Percentiles rank a stretch among this genome's conserved stretches.
These are phyloP conservation scores for Thuidium tamariscinum DNA, from an alignment of 225 moss, liverwort and hornwort genomes.

Conservation along the genomic window DNA sequence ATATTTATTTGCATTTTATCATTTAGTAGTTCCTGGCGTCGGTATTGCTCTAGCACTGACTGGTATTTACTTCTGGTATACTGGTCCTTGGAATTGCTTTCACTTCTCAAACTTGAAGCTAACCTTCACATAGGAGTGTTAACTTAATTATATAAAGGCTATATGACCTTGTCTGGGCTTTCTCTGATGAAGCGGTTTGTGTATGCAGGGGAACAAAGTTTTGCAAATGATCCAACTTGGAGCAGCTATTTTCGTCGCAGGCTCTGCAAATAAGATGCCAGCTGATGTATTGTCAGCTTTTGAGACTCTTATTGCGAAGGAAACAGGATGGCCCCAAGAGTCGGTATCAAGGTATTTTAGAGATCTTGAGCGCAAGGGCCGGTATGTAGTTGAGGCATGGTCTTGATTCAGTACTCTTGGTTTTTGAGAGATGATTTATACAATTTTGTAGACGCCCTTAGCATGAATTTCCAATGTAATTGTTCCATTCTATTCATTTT, in stretches of 20 bases:
- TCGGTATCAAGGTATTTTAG: conserved; percentile 65
- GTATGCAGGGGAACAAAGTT: conserved; percentile 33
- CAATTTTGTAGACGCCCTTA: conserved; percentile 1
- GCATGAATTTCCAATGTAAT: background rate
- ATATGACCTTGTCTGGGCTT: background rate
- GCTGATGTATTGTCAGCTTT: conserved; percentile 80
- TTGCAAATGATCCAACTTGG: conserved; percentile 68
- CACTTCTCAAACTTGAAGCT: background rate
- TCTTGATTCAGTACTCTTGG: conserved; percentile 1
- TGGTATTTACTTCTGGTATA: background rate
- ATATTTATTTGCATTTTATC: background rate
- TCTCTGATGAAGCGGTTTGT: background rate
- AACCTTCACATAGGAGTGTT: no score
- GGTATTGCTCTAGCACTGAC: background rate
- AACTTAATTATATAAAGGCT: background rate
- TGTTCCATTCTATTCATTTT: conserved; percentile 1
- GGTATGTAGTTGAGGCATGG: conserved; percentile 88
- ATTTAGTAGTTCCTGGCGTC: background rate
- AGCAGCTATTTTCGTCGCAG: conserved; percentile 80
- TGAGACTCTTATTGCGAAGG: conserved; percentile 52
- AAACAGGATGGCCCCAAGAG: conserved; percentile 62
- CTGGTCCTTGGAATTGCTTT: background rate
- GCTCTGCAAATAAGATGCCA: conserved; percentile 98
- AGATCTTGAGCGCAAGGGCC: conserved; percentile 69
- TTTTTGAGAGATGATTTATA: background rate